These are phyloP conservation scores for Podaxis pistillaris DNA, from an alignment of 768 basidiomycete genomes.

Conservation along the genomic window DNA sequence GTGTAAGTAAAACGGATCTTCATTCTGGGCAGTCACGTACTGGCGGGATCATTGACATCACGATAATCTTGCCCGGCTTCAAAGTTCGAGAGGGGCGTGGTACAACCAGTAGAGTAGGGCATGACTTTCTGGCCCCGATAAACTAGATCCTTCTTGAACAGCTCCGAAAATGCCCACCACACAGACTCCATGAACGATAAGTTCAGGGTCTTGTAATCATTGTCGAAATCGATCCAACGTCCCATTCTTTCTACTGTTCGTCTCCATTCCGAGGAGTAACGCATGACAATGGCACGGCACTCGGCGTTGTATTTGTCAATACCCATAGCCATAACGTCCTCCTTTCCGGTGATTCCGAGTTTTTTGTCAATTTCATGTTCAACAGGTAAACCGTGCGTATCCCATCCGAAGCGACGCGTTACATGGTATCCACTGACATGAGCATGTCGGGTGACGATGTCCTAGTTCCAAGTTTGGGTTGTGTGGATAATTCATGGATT, in stretches of 20 bases:
- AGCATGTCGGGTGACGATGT: conserved; percentile 96
- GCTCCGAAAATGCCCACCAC: conserved; percentile 97
- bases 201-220: conserved; percentile 98
- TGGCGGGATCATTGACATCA: conserved; percentile 91
- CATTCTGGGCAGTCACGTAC: conserved; percentile 37
- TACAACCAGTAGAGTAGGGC: conserved; percentile 97
- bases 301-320: conserved; percentile 98
- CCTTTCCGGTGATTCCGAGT: conserved; percentile 87
- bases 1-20: not conserved
- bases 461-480: conserved; percentile 45
- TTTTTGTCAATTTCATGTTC: conserved; percentile 99
- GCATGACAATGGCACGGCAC: conserved; percentile 96
- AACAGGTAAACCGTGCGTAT: conserved; percentile 97
- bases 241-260: conserved; percentile 96
- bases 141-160: conserved; percentile 91
- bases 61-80: conserved; percentile 92
- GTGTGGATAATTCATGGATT: not conserved
- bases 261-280: conserved; percentile 94
- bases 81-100: conserved; percentile 96
- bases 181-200: conserved; percentile 94
- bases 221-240: conserved; percentile 99
- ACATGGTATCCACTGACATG: conserved; percentile 93
- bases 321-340: conserved; percentile 92
- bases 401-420: conserved; percentile 95
- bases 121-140: conserved; percentile 94